Conservation (phyloP, 2,329 filamentous ascomycete species). For the Aspergillus felis region DNA sequence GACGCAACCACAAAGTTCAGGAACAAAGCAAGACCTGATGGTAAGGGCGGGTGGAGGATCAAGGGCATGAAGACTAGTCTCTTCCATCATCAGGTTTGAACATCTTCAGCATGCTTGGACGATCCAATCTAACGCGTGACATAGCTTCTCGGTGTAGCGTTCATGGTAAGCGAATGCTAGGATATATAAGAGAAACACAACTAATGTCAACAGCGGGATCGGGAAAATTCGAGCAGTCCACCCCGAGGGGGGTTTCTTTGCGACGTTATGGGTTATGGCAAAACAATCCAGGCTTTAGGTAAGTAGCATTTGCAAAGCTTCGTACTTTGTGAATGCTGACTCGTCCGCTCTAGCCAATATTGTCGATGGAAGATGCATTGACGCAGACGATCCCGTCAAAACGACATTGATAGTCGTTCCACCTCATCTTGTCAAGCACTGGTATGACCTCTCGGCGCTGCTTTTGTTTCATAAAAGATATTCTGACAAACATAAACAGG, state of each 20-base stretch:
- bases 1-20: constrained; percentile 29
- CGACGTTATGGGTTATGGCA: constrained; percentile 42
- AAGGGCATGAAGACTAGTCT: constrained; percentile 30
- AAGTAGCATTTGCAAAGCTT: neutral
- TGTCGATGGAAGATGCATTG: constrained; percentile 26
- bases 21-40: constrained; percentile 21
- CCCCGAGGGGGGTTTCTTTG: constrained; percentile 37
- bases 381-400: constrained; percentile 15
- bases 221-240: constrained; percentile 22
- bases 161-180: constrained; percentile 25
- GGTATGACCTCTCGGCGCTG: constrained; percentile 18
- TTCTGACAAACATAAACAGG: constrained; percentile 13
- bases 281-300: constrained; percentile 37
- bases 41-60: constrained; percentile 29
- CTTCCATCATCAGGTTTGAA: constrained; percentile 33
- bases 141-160: constrained; percentile 29
- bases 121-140: constrained; percentile 2
- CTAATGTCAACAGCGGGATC: constrained; percentile 26
- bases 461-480: neutral
- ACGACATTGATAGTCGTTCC: constrained; percentile 39
- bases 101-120: neutral
- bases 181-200: neutral
- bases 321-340: neutral
- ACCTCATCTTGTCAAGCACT: constrained; percentile 30
- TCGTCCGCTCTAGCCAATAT: constrained; percentile 29